Evolutionary conservation across 108 stramenopile species (phyloP).

Genomic region (Stephanodiscus minutulus): DNA sequence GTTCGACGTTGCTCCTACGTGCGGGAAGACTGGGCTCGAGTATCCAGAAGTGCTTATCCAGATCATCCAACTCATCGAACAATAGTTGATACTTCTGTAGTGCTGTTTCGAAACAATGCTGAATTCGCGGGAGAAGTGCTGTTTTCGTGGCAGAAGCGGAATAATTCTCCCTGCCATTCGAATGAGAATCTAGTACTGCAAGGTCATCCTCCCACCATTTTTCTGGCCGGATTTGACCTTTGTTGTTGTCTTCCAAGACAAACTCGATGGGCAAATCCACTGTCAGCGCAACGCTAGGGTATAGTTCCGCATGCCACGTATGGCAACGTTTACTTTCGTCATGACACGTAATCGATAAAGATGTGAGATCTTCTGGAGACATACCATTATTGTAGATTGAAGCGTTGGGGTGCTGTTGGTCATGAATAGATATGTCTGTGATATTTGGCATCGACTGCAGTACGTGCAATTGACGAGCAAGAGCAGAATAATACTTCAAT

Average conservation of each 20-base stretch:
- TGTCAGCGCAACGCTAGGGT: slow-evolving; percentile 34
- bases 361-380: slow-evolving; percentile 26
- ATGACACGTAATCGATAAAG: slow-evolving; percentile 43
- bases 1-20: slow-evolving; percentile 40
- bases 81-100: slow-evolving; percentile 43
- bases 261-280: slow-evolving; percentile 44
- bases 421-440: slow-evolving; percentile 34
- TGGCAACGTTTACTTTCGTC: slow-evolving; percentile 38
- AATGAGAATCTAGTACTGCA: background rate
- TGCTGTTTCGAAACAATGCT: slow-evolving; percentile 29
- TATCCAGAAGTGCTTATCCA: slow-evolving; percentile 49
- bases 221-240: slow-evolving; percentile 15
- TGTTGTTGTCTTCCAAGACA: slow-evolving; percentile 23
- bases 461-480: slow-evolving; percentile 30
- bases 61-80: slow-evolving; percentile 54
- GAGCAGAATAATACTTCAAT: slow-evolving; percentile 38
- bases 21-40: slow-evolving; percentile 51
- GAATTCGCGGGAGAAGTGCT: slow-evolving; percentile 28
- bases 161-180: background rate
- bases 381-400: slow-evolving; percentile 8
- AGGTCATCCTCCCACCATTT: slow-evolving; percentile 42
- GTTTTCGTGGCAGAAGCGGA: background rate
- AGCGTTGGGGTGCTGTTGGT: background rate
- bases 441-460: slow-evolving; percentile 37
- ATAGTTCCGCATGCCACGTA: slow-evolving; percentile 52